These are phyloP conservation scores for Cryptococcus sp. DNA, from an alignment of 1,284 basidiomycete genomes.

Conservation along the genomic window DNA sequence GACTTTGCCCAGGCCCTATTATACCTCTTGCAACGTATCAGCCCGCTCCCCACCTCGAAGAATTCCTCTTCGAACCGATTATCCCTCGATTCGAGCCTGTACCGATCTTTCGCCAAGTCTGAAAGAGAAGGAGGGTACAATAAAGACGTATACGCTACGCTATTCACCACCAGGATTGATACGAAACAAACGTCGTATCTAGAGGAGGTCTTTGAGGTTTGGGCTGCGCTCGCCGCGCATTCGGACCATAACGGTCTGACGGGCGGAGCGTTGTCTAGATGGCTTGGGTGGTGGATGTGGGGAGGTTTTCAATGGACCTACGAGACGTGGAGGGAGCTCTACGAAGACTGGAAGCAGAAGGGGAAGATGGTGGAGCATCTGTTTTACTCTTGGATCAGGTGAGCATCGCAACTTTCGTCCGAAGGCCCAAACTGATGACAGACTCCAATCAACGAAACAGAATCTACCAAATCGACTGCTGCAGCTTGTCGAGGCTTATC, in stretches of 20 bases:
- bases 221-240: slow-evolving; percentile 28
- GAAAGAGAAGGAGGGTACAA: slow-evolving; percentile 38
- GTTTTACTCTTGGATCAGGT: slow-evolving; percentile 39
- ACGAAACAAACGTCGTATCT: slow-evolving; percentile 13
- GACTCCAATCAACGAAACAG: slow-evolving; percentile 29
- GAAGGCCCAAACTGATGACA: slow-evolving; percentile 3
- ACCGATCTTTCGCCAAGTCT: slow-evolving; percentile 29
- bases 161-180: slow-evolving; percentile 20
- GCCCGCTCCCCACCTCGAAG: not conserved
- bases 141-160: slow-evolving; percentile 19
- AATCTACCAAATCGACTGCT: slow-evolving; percentile 30
- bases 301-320: slow-evolving; percentile 6
- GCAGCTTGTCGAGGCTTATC: slow-evolving; percentile 33
- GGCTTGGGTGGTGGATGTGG: slow-evolving; percentile 38
- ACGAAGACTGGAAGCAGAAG: slow-evolving; percentile 30
- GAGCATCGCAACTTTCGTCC: slow-evolving; percentile 1
- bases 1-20: slow-evolving; percentile 32
- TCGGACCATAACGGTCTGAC: slow-evolving; percentile 28
- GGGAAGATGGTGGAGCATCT: slow-evolving; percentile 34
- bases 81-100: slow-evolving; percentile 10
- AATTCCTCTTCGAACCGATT: not conserved
- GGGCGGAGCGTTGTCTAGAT: slow-evolving; percentile 23
- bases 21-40: slow-evolving; percentile 23
- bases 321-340: slow-evolving; percentile 26
- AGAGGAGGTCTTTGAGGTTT: slow-evolving; percentile 33